These are phyloP conservation scores for Physcia stellaris DNA, from an alignment of 495 filamentous ascomycete species.

Conservation along the genomic window DNA sequence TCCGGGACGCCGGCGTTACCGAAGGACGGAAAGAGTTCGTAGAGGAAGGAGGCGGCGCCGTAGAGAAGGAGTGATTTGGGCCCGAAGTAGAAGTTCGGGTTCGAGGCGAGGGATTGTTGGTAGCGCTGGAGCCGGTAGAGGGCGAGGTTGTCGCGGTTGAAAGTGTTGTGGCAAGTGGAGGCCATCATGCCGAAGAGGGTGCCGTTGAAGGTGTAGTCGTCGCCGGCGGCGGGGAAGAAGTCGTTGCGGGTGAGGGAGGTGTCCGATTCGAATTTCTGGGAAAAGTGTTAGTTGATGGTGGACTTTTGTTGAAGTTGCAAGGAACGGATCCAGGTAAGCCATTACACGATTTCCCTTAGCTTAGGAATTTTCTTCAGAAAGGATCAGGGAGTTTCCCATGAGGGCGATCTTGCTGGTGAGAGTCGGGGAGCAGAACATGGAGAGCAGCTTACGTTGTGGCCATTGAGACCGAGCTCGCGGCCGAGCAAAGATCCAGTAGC, in stretches of 20 bases:
- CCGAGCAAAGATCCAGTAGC: conserved; percentile 20
- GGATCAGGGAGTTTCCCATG: too few relatives aligned
- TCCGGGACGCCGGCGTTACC: conserved; percentile 18
- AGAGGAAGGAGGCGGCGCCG: conserved; percentile 28
- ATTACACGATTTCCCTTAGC: too few relatives aligned
- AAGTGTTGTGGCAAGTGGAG: conserved; percentile 17
- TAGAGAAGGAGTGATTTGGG: conserved; percentile 21
- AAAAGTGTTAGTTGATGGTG: neutral
- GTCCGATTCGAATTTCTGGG: conserved; percentile 26
- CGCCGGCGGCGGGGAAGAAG: conserved; percentile 23
- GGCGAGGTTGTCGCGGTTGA: conserved; percentile 20
- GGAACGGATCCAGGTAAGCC: too few relatives aligned
- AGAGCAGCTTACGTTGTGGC: conserved; percentile 20
- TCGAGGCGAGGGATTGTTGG: conserved; percentile 20
- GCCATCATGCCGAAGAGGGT: conserved; percentile 25
- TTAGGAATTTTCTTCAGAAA: too few relatives aligned
- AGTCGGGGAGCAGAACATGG: too few relatives aligned
- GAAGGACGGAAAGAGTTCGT: conserved; percentile 25
- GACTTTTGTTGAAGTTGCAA: neutral
- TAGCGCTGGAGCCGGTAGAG: conserved; percentile 23
- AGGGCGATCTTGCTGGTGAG: neutral
- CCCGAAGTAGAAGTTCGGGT: conserved; percentile 26
- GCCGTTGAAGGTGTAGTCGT: conserved; percentile 28
- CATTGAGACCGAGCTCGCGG: conserved; percentile 24
- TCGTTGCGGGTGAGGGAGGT: conserved; percentile 28